Base-by-base conservation (phyloP, 306 rosid species). In the Quercus alba region DNA sequence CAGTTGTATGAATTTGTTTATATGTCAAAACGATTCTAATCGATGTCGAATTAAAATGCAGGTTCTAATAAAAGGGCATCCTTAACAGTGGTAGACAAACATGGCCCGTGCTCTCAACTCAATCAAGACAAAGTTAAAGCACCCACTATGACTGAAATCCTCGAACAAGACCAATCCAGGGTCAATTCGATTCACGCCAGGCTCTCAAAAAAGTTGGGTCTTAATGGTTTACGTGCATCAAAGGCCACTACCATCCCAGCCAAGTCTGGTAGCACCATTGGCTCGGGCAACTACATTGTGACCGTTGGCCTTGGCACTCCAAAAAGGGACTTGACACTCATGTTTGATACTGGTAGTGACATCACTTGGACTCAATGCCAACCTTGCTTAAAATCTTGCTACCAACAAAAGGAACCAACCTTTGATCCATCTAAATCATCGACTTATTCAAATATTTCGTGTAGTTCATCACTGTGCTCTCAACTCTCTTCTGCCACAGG, bases 301-400 rank as follows among this genome's bases (percentile, higher is more conserved):
- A 88, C 80, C 0, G 80, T 93, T 12, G 97, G 89, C 0, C 68
- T 93, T 11, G 98, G 98, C 0, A 84, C 90, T 8, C 98, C 98
- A 0, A 84, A 80, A 46, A 88, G 55, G 6, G 77, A 83, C 6
- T 56, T 91, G 14, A 85, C 94, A 0, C 93, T 93, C 4, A 56
- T 77, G 20, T 91, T 93, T 74, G 97, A 93, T 57, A 91, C 97
- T 0, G 94, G 91, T 0, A 91, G 98, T 67, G 93, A 87, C 46
- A 87, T 91, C 9, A 89, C 97, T 21, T 93, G 98, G 98, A 90
- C 94, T 58, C 98, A 93, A 56, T 93, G 98, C 30, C 1, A 79
- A 68, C 98, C 98, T 0, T 93, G 98, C 11, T 82, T 46, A 4
- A 0, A 14, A 1, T 77, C 55, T 2, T 93, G 98, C 78, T 93